Conservation (phyloP, 148 eudicot species). For the Fagopyrum homotropicum region DNA sequence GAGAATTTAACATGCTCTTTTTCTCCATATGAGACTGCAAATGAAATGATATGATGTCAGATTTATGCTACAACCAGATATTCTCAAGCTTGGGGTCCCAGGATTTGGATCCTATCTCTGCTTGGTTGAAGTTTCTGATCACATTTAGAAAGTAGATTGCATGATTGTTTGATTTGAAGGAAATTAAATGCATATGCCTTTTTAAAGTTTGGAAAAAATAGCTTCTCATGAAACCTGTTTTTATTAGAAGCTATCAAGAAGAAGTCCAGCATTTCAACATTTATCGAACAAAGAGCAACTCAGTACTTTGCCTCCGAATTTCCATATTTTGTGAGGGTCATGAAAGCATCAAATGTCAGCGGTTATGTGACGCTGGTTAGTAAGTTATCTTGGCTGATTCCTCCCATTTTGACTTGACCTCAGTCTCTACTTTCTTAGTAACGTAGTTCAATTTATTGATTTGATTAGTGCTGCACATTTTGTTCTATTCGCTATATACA, state of each 20-base stretch:
- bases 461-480: background rate
- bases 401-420: background rate
- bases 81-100: background rate
- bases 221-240: slow-evolving; percentile 9
- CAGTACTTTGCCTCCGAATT: slow-evolving; percentile 56
- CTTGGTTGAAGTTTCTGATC: background rate
- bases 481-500: background rate
- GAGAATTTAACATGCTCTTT: background rate
- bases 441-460: background rate
- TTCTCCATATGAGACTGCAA: background rate
- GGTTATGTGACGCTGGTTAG: slow-evolving; percentile 80
- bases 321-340: slow-evolving; percentile 75
- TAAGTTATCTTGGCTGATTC: slow-evolving; percentile 2
- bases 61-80: background rate
- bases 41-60: background rate
- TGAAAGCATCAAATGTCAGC: slow-evolving; percentile 69
- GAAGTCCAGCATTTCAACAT: slow-evolving; percentile 41
- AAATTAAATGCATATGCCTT: background rate
- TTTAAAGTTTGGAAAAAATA: background rate
- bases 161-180: background rate
- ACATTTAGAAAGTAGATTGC: background rate
- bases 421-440: background rate
- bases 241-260: slow-evolving; percentile 33
- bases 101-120: background rate
- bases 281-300: slow-evolving; percentile 69